Conservation (phyloP, 176 grass and related monocot species). For the Hyparrhenia diplandra region DNA sequence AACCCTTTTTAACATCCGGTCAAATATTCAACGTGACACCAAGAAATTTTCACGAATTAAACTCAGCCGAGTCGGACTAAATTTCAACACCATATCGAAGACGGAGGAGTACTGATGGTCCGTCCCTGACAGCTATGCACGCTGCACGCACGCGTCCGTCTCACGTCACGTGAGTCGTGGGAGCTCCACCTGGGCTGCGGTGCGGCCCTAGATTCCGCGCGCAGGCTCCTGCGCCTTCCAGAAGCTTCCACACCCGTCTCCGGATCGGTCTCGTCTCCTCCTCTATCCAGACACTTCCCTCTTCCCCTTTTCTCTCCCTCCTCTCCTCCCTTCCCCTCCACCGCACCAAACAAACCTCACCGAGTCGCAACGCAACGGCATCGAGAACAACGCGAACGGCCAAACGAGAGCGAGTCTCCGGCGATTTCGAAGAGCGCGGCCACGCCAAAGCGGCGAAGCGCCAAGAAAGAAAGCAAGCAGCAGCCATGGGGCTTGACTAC, state of each 20-base stretch:
- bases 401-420: not conserved
- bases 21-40: no score
- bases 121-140: not conserved
- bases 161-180: not conserved
- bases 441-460: not conserved
- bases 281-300: constrained; percentile 61
- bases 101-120: no score
- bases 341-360: not conserved
- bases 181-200: not conserved
- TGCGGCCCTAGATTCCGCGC: not conserved
- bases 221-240: constrained; percentile 41
- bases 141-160: not conserved
- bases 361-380: not conserved
- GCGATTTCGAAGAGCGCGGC: not conserved
- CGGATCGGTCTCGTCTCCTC: not conserved
- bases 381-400: not conserved
- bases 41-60: no score
- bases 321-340: not conserved
- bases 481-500: constrained; percentile 80
- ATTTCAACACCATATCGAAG: no score
- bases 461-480: not conserved
- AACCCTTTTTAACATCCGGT: no score
- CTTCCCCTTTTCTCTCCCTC: constrained; percentile 30
- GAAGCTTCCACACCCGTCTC: constrained; percentile 65
- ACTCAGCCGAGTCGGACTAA: no score